These are phyloP conservation scores for Thecaphora thlaspeos DNA, from an alignment of 1,284 basidiomycete genomes.

Conservation along the genomic window DNA sequence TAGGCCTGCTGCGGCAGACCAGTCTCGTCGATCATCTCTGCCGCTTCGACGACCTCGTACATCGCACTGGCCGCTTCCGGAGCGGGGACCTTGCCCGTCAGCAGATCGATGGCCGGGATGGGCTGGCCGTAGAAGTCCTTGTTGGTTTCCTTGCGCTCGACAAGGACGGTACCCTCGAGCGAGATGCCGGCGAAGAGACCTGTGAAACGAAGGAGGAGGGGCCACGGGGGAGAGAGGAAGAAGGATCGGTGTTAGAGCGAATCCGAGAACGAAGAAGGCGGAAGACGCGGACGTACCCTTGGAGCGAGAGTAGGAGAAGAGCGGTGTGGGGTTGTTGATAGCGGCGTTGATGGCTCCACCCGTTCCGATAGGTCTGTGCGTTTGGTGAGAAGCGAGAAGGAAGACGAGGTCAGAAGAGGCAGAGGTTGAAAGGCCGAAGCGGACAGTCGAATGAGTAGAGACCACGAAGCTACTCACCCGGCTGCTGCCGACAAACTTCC, in stretches of 20 bases:
- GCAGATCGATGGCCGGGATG: conserved; percentile 83
- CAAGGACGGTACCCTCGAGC: conserved; percentile 88
- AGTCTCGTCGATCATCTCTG: conserved; percentile 63
- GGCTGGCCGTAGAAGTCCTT: conserved; percentile 87
- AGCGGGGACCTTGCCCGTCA: conserved; percentile 87
- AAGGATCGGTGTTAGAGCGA: no score
- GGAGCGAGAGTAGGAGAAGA: conserved; percentile 95
- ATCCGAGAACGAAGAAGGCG: no score
- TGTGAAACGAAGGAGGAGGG: conserved; percentile 50
- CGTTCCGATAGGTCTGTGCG: conserved; percentile 87
- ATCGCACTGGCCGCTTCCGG: conserved; percentile 90
- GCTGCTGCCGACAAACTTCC: conserved; percentile 58
- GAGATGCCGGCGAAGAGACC: conserved; percentile 93
- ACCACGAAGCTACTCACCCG: no score
- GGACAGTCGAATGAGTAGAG: no score
- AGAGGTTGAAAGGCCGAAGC: no score
- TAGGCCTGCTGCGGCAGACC: conserved; percentile 77
- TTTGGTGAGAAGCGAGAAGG: no score
- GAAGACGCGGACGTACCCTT: conserved; percentile 62
- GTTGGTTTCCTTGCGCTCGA: conserved; percentile 81
- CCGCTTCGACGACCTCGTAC: conserved; percentile 86
- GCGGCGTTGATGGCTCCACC: conserved; percentile 86
- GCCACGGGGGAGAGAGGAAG: neutral
- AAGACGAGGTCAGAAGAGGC: neutral
- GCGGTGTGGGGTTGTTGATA: conserved; percentile 86